Evolutionary conservation across 2,329 filamentous ascomycete species (phyloP).

Genomic region (Ramularia endophylla): DNA sequence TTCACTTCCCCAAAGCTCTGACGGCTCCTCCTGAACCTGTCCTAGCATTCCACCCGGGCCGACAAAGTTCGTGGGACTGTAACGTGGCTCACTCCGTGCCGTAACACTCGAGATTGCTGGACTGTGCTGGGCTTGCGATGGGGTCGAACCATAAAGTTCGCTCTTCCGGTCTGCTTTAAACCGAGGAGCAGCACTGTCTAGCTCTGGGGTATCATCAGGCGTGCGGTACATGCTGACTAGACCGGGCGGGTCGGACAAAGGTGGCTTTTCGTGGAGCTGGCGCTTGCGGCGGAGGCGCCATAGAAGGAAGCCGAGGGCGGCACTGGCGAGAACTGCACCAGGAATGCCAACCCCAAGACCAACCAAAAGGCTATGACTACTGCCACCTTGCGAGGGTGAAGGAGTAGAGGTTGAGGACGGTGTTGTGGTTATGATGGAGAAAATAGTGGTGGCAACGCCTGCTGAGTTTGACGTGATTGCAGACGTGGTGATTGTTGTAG

Average conservation of each 20-base stretch:
- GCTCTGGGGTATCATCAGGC: conserved; percentile 8
- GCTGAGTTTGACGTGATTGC: conserved; percentile 4
- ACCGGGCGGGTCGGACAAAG: conserved; percentile 7
- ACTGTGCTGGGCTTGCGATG: background rate
- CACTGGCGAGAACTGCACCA: conserved; percentile 1
- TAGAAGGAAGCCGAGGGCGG: conserved; percentile 5
- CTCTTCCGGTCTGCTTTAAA: conserved; percentile 3
- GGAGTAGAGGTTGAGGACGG: background rate
- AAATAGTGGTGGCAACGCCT: conserved; percentile 5
- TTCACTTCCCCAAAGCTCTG: background rate
- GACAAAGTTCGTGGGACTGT: background rate
- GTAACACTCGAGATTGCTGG: conserved; percentile 1
- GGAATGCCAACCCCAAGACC: conserved; percentile 8
- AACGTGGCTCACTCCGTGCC: background rate
- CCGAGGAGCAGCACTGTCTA: conserved; percentile 5
- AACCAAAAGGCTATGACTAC: conserved; percentile 4
- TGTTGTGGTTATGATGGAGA: conserved; percentile 3
- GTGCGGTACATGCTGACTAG: conserved; percentile 13
- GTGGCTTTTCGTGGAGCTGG: conserved; percentile 3
- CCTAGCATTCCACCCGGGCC: background rate
- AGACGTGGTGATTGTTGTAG: conserved; percentile 4
- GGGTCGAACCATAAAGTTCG: conserved; percentile 5
- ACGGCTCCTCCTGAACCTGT: conserved; percentile 1
- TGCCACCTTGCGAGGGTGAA: background rate
- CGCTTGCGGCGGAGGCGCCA: conserved; percentile 8